phyloP scores from a whole-genome alignment of 225 moss, liverwort and hornwort genomes.

The Lunularia cruciata region DNA sequence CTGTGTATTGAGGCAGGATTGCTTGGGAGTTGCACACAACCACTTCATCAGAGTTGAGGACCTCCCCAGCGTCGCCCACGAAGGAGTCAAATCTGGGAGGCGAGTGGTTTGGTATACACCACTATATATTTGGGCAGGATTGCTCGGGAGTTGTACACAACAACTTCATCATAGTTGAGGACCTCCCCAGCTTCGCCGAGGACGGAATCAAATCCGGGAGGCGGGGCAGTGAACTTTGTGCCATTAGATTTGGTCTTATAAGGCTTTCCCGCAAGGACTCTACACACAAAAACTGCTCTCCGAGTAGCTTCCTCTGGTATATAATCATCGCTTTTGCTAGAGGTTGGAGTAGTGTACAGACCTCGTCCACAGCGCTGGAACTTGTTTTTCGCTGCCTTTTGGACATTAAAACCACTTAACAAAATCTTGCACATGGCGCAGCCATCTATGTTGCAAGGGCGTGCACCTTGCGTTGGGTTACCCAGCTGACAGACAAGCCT shows the following conservation, averaged over 20 bases:
- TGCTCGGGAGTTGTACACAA: slow-evolving; percentile 19
- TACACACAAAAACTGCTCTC: slow-evolving; percentile 27
- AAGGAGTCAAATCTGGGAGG: too few species aligned
- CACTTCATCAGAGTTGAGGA: too few species aligned
- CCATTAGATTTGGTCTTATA: neutral
- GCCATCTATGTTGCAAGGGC: too few species aligned
- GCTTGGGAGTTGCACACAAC: too few species aligned
- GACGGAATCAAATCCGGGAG: slow-evolving; percentile 20
- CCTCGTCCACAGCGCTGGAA: slow-evolving; percentile 29
- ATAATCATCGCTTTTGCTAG: slow-evolving; percentile 20
- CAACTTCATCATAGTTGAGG: slow-evolving; percentile 34
- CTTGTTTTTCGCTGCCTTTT: too few species aligned
- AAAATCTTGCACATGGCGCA: too few species aligned
- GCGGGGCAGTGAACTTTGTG: slow-evolving; percentile 1
- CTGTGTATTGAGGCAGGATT: too few species aligned
- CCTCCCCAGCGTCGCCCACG: too few species aligned
- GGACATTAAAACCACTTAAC: too few species aligned
- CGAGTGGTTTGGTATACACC: neutral
- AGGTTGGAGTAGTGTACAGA: slow-evolving; percentile 23
- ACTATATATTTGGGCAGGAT: slow-evolving; percentile 21
- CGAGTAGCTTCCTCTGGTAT: neutral
- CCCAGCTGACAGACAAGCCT: too few species aligned
- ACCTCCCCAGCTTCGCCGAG: slow-evolving; percentile 8
- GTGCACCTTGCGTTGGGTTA: too few species aligned
- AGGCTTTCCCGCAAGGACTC: slow-evolving; percentile 15